These are phyloP conservation scores for Lactifluus pinguis DNA, from an alignment of 768 basidiomycete genomes.

Conservation along the genomic window DNA sequence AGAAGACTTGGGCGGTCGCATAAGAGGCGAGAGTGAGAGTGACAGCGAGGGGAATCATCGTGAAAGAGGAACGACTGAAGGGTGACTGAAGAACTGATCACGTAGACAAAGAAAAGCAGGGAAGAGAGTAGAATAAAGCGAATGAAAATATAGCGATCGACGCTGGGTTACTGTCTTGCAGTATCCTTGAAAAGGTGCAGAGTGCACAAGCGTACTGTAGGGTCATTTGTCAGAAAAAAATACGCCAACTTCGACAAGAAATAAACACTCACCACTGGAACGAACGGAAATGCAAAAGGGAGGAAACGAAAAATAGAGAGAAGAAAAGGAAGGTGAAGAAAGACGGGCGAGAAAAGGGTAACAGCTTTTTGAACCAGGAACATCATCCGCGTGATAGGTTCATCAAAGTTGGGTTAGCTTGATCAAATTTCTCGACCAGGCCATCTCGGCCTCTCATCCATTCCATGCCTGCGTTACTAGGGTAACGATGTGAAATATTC, in stretches of 20 bases:
- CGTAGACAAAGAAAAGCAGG: slow-evolving; percentile 27
- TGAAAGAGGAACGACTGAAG: slow-evolving; percentile 33
- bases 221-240: not conserved
- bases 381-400: not conserved
- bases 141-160: slow-evolving; percentile 52
- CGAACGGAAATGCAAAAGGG: slow-evolving; percentile 20
- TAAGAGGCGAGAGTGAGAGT: slow-evolving; percentile 50
- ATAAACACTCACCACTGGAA: slow-evolving; percentile 34
- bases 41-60: slow-evolving; percentile 56
- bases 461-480: not conserved
- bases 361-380: not conserved
- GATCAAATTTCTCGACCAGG: not conserved
- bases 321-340: slow-evolving; percentile 35
- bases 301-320: slow-evolving; percentile 30
- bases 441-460: not conserved
- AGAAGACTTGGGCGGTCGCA: slow-evolving; percentile 45
- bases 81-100: slow-evolving; percentile 28
- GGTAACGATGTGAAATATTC: not conserved
- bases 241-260: not conserved
- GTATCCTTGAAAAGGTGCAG: slow-evolving; percentile 34
- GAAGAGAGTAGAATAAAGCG: slow-evolving; percentile 32
- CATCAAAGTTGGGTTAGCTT: not conserved
- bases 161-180: slow-evolving; percentile 68
- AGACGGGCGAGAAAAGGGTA: slow-evolving; percentile 24
- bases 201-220: slow-evolving; percentile 38